Evolutionary conservation across 2,329 filamentous ascomycete genomes (phyloP).

Genomic region (Beauveria australis): DNA sequence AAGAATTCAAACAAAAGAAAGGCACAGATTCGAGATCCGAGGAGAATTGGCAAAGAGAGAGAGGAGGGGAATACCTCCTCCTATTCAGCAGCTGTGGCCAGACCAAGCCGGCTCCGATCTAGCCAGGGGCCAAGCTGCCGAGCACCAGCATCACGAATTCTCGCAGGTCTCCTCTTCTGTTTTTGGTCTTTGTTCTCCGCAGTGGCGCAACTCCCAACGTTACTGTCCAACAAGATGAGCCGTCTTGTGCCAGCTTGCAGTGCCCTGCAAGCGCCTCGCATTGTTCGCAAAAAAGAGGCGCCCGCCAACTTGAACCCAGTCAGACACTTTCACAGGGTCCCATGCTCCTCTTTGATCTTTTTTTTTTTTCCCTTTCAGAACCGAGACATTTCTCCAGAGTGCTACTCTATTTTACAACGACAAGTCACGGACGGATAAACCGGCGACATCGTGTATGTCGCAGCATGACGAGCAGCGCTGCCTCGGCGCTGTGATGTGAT

Average conservation of each 20-base stretch:
- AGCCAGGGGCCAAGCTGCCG: constrained; percentile 6
- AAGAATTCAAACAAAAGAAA: neutral
- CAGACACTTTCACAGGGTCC: neutral
- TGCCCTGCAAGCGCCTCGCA: neutral
- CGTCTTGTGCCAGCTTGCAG: neutral
- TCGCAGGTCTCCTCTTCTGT: neutral
- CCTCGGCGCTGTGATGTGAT: neutral
- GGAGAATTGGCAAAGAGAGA: neutral
- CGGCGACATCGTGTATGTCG: neutral
- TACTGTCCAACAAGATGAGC: neutral
- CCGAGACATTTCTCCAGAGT: neutral
- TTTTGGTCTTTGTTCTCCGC: constrained; percentile 7
- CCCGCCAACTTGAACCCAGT: neutral
- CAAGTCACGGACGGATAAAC: neutral
- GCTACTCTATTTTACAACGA: neutral
- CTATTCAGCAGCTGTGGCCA: neutral
- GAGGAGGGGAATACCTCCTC: neutral
- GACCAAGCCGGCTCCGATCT: neutral
- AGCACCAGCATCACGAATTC: constrained; percentile 1
- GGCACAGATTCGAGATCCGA: neutral
- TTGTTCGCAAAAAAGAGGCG: neutral
- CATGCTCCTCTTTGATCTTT: neutral
- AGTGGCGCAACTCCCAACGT: constrained; percentile 1
- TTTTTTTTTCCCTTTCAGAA: neutral
- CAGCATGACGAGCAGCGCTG: neutral